Evolutionary conservation across 805 yeast genomes (phyloP), one percentile per base, ranked within the genome.

Genomic region (Myxozyma sirexii): DNA sequence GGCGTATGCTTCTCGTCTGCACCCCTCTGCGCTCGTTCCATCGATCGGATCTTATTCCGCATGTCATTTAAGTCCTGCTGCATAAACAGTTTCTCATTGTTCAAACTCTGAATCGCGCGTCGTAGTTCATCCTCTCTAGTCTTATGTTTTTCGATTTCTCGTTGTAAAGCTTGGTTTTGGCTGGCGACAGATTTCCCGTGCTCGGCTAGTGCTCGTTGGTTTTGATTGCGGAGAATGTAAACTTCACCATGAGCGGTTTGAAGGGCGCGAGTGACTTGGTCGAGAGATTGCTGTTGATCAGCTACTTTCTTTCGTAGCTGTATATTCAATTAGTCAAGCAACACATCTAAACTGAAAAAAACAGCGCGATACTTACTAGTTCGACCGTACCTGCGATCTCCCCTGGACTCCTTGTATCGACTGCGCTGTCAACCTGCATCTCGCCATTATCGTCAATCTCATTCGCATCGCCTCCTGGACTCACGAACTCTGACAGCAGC

Each of bases 221-320:
- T 74, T 66, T 85, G 89, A 8, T 86, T 83, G 56, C 96, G 77
- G 17, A 92, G 76, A 37, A 91, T 85, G 13, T 94, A 85, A 38
- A 88, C 84, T 69, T 92, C 97, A 1, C 97, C 97, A 56, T 82
- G 82, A 4, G 89, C 86, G 37, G 79, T 74, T 56, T 76, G 77
- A n/a, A 84, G 63, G 42, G 75, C 75, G 47, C 54, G 68, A 61
- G 57, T 68, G 64, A 67, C 69, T 69, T 56, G 72, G 50, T 61
- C 72, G 64, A 55, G 64, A 27, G 58, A 52, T 27, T 41, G 46
- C 15, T 29, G 29, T 23, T 69, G 64, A 21, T 60, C 59, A 29
- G 46, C 54, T 43, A 37, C 51, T 37, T 41, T 39, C 48, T 27
- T 27, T 19, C 31, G 54, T 5, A 57, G 43, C 60, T 57, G 23